These are phyloP conservation scores for Leptographium wingfieldii DNA, from an alignment of 2,329 filamentous ascomycete species.

Conservation along the genomic window DNA sequence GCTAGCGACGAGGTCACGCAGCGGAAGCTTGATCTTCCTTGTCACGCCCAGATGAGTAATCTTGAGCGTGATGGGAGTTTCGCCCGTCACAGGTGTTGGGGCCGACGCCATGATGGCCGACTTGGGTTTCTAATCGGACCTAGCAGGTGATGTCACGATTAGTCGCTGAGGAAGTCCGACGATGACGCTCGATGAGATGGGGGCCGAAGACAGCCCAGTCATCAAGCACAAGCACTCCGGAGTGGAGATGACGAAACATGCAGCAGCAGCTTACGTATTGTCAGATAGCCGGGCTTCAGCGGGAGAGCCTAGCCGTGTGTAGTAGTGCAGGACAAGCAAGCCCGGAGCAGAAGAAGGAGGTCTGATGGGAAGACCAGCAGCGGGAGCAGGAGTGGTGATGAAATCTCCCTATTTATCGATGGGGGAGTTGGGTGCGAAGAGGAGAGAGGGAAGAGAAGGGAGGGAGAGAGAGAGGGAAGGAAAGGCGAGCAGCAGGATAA, in stretches of 20 bases:
- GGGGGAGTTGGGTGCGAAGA: background rate
- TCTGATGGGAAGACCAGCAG: background rate
- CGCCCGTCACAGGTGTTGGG: conserved; percentile 28
- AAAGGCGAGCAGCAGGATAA: conserved; percentile 1
- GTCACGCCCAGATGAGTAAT: conserved; percentile 62
- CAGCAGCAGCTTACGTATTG: background rate
- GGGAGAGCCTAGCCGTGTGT: background rate
- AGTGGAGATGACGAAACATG: background rate
- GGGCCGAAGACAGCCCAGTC: background rate
- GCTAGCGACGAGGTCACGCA: conserved; percentile 66
- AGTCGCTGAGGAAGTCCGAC: background rate
- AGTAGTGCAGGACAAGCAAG: too few relatives aligned
- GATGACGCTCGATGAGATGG: background rate
- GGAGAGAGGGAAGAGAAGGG: background rate
- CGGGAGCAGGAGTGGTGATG: background rate
- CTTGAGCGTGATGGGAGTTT: conserved; percentile 77
- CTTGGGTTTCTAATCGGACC: background rate
- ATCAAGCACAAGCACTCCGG: background rate
- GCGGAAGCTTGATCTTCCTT: conserved; percentile 77
- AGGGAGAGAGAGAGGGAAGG: conserved; percentile 4
- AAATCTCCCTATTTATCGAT: background rate
- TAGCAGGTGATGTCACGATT: background rate
- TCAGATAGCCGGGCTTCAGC: background rate
- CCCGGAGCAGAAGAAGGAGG: background rate
- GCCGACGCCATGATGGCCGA: conserved; percentile 20